Base-by-base conservation (phyloP, 1,284 basidiomycete species). In the Cryptococcus neoformans region DNA sequence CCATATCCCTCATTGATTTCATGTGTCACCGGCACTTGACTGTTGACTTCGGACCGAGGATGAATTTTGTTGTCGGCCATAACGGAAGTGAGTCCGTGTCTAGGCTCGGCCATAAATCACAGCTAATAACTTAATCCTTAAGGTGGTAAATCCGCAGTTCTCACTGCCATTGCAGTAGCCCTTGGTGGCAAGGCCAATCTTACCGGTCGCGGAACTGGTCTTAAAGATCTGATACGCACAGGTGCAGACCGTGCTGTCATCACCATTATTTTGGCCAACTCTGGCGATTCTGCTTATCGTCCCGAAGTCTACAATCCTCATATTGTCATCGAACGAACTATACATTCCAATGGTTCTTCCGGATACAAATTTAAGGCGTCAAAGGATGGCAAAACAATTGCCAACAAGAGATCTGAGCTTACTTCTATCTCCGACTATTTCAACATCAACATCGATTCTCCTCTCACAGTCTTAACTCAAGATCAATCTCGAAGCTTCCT, bases 61-160 rank as follows among this genome's bases (percentile, higher is more conserved):
- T 98, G 72, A 98, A 99, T 79, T 98, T 99, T 72, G 88, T 99
- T 63, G 95, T 97, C 57, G 96, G 96, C 82, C 79, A 74, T 81
- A 84, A 83, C 66, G 82, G 82, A 44, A 78, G 76, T 77, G 56
- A 64, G 73, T 64, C 0, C 12, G 42, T 12, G 21, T 17, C 42
- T 11, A 21, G 21, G 21, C 21, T 21, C 21, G 21, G 21, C 21
- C 21, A 21, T 21, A 21, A 17, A 44, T n/a, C 42, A 7, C 42
- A 44, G n/a, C 42, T 44, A 17, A 44, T 14, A 17, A 14, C 41
- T 2, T 21, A 21, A 21, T 44, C n/a, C 42, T 44, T n/a, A 56
- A 90, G 88, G 92, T 76, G 94, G 96, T 11, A 99, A 99, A 79
- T 95, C 91, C 71, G 94, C 96, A 1, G 87, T 97, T 42, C 82